These are phyloP conservation scores for Penicillium macrosclerotiorum DNA, from an alignment of 495 filamentous ascomycete species.

Conservation along the genomic window DNA sequence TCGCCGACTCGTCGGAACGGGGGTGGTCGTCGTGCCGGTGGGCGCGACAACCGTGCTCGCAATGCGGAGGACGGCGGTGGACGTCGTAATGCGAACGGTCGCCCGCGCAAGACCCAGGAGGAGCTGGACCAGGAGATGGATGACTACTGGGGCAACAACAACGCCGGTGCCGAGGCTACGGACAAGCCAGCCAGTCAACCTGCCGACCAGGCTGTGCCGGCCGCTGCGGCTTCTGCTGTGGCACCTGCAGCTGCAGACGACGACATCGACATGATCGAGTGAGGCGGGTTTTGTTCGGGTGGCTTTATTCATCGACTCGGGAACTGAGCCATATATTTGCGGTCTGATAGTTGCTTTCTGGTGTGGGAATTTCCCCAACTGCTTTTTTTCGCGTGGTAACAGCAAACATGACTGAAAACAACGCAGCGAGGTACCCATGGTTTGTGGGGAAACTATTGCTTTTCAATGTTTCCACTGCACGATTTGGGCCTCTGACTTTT, in stretches of 20 bases:
- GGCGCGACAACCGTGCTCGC: slow-evolving; percentile 34
- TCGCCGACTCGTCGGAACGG: slow-evolving; percentile 36
- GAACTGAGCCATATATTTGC: too few species aligned
- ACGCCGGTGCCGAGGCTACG: slow-evolving; percentile 28
- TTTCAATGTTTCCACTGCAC: not conserved
- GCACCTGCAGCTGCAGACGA: slow-evolving; percentile 48
- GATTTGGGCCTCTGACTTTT: too few species aligned
- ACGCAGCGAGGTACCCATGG: too few species aligned
- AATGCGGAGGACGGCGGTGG: slow-evolving; percentile 38
- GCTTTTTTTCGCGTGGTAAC: too few species aligned
- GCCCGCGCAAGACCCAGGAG: slow-evolving; percentile 86
- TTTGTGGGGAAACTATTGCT: too few species aligned
- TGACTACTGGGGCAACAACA: slow-evolving; percentile 70
- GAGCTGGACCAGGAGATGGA: slow-evolving; percentile 96
- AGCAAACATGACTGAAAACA: too few species aligned
- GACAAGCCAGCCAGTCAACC: slow-evolving; percentile 17
- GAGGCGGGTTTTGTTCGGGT: slow-evolving; percentile 1
- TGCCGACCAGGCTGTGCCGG: slow-evolving; percentile 18
- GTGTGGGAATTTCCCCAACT: too few species aligned
- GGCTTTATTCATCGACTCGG: too few species aligned
- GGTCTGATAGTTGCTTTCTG: too few species aligned
- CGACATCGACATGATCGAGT: slow-evolving; percentile 58
- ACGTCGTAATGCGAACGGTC: slow-evolving; percentile 44
- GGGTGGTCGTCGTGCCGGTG: slow-evolving; percentile 52
- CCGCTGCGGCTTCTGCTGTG: slow-evolving; percentile 29